These are phyloP conservation scores for Tolypocladium capitatum DNA, from an alignment of 2,329 filamentous ascomycete species.

Conservation along the genomic window DNA sequence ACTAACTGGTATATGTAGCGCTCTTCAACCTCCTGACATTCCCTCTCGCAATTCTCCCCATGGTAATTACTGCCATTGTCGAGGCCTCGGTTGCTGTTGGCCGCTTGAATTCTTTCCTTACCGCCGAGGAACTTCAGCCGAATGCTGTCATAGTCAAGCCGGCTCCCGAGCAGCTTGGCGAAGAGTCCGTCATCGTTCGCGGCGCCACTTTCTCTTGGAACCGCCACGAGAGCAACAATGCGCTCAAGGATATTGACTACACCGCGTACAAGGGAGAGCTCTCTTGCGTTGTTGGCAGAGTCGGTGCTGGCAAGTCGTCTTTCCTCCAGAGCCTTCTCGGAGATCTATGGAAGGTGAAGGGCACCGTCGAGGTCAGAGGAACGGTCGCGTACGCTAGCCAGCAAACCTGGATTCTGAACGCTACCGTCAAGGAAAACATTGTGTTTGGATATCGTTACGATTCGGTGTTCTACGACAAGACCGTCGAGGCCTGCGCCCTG, in stretches of 20 bases:
- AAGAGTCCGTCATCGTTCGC: conserved; percentile 72
- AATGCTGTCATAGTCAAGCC: conserved; percentile 65
- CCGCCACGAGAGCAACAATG: conserved; percentile 57
- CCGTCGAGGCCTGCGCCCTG: conserved; percentile 81
- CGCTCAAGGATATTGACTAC: conserved; percentile 74
- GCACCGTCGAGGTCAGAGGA: conserved; percentile 71
- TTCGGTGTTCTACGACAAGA: conserved; percentile 85
- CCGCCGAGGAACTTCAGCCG: conserved; percentile 76
- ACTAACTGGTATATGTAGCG: conserved; percentile 32
- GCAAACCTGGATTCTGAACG: conserved; percentile 93
- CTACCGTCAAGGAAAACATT: conserved; percentile 93
- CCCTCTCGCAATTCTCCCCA: conserved; percentile 82
- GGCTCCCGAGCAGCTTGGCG: conserved; percentile 60
- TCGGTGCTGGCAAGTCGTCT: conserved; percentile 92
- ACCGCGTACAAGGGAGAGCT: conserved; percentile 85
- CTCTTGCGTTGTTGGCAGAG: conserved; percentile 82
- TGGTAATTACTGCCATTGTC: conserved; percentile 95
- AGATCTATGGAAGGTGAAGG: conserved; percentile 80
- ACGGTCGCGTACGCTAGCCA: conserved; percentile 85
- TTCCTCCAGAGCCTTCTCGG: conserved; percentile 79
- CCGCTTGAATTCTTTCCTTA: conserved; percentile 73
- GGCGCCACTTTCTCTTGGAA: conserved; percentile 94
- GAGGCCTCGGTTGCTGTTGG: conserved; percentile 88
- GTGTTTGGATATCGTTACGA: conserved; percentile 93
- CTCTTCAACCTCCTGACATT: conserved; percentile 96